Conservation (phyloP, 2,329 filamentous ascomycete species). For the Hortaea sp. region DNA sequence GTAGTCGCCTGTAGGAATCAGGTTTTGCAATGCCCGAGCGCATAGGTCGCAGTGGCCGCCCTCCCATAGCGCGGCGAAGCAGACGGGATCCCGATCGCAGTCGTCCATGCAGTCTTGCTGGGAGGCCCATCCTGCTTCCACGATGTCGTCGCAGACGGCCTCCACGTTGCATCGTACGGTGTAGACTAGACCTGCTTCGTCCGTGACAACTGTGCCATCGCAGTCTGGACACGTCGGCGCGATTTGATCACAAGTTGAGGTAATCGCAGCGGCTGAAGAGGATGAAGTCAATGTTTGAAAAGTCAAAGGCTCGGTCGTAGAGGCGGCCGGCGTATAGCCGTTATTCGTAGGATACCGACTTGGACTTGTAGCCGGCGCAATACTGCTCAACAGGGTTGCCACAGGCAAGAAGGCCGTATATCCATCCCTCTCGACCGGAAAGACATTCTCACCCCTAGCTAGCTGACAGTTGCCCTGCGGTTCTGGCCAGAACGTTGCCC, state of each 20-base stretch:
- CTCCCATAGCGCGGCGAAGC: slow-evolving; percentile 10
- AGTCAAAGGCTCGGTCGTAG: not conserved
- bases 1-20: slow-evolving; percentile 1
- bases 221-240: slow-evolving; percentile 10
- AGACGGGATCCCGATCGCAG: slow-evolving; percentile 16
- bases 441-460: slow-evolving; percentile 11
- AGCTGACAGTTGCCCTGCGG: slow-evolving; percentile 15
- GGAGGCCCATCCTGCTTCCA: slow-evolving; percentile 3
- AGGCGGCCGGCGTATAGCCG: not conserved
- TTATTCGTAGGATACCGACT: slow-evolving; percentile 2
- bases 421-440: slow-evolving; percentile 6
- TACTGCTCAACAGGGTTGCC: slow-evolving; percentile 1
- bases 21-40: slow-evolving; percentile 11
- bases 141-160: slow-evolving; percentile 12
- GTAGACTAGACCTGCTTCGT: slow-evolving; percentile 16
- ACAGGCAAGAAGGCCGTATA: slow-evolving; percentile 19
- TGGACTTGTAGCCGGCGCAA: not conserved
- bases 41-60: slow-evolving; percentile 12
- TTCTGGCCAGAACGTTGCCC: slow-evolving; percentile 10
- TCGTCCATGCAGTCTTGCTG: slow-evolving; percentile 14
- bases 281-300: not conserved
- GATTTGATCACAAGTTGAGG: not conserved
- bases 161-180: slow-evolving; percentile 13
- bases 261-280: not conserved
- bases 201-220: slow-evolving; percentile 10